phyloP scores from a whole-genome alignment of 805 yeast genomes.

The Candida caryicola region DNA sequence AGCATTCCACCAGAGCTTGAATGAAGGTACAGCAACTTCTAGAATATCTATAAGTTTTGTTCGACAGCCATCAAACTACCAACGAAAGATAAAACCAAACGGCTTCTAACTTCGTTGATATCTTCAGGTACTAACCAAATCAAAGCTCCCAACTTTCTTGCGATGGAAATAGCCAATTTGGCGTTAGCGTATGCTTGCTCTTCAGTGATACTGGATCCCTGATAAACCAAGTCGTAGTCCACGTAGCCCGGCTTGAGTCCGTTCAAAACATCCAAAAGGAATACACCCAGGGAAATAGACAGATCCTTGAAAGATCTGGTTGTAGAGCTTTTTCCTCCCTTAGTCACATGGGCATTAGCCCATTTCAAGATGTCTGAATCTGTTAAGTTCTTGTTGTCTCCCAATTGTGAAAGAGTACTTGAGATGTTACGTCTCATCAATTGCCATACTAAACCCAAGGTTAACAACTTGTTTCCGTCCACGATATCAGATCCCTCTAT shows the following conservation, averaged over 20 bases:
- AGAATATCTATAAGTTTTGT: conserved; percentile 20
- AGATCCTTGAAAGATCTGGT: conserved; percentile 86
- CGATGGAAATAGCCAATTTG: conserved; percentile 94
- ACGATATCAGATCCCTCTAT: conserved; percentile 97
- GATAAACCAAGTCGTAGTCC: conserved; percentile 85
- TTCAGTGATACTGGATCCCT: conserved; percentile 60
- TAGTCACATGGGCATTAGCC: conserved; percentile 84
- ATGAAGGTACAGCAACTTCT: too few species aligned
- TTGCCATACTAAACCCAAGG: conserved; percentile 96
- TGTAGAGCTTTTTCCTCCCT: conserved; percentile 74
- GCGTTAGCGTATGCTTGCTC: conserved; percentile 94
- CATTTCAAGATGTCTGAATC: conserved; percentile 88
- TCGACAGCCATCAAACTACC: conserved; percentile 81
- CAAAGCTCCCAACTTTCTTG: conserved; percentile 95
- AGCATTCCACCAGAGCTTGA: too few species aligned
- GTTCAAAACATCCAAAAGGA: conserved; percentile 82
- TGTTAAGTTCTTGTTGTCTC: conserved; percentile 57
- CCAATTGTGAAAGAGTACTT: conserved; percentile 71
- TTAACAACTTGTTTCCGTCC: conserved; percentile 86
- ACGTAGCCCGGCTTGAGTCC: conserved; percentile 98
- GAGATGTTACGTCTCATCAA: conserved; percentile 95
- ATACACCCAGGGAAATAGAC: conserved; percentile 71
- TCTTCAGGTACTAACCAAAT: conserved; percentile 99
- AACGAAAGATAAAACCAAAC: conserved; percentile 89
- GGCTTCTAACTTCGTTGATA: conserved; percentile 90